A percentile compares a stretch with the other conserved stretches of the same genome.
These are phyloP conservation scores for Ceratorhiza oryzae-sativae DNA, from an alignment of 1,284 basidiomycete genomes.

Conservation along the genomic window DNA sequence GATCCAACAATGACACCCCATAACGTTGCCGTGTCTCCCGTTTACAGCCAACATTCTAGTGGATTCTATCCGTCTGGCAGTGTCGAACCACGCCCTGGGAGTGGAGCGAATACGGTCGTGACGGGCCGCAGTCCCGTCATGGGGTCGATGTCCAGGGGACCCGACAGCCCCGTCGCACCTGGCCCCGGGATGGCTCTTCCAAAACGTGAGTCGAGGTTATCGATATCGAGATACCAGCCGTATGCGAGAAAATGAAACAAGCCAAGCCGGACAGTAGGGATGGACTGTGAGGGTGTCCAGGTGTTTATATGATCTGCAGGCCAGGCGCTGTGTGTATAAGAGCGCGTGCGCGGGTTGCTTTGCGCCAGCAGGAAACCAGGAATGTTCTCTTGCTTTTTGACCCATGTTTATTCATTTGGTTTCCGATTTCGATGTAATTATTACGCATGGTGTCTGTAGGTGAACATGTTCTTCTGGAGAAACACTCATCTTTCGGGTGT, in stretches of 20 bases:
- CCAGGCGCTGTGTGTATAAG: constrained; percentile 33
- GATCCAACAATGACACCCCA: constrained; percentile 26
- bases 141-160: constrained; percentile 17
- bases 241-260: constrained; percentile 32
- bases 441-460: constrained; percentile 23
- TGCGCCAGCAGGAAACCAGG: constrained; percentile 34
- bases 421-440: constrained; percentile 36
- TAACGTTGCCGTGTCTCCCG: constrained; percentile 18
- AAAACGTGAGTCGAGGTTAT: constrained; percentile 35
- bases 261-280: neutral
- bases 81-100: constrained; percentile 34
- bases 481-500: neutral
- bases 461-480: constrained; percentile 1
- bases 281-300: neutral
- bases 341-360: constrained; percentile 25
- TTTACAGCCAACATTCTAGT: constrained; percentile 33
- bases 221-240: constrained; percentile 34
- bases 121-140: constrained; percentile 29
- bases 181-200: constrained; percentile 23
- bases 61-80: constrained; percentile 32
- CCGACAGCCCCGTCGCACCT: constrained; percentile 34
- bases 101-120: constrained; percentile 6
- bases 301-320: constrained; percentile 27
- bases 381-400: constrained; percentile 32
- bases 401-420: constrained; percentile 37